Evolutionary conservation across 176 grass and related monocot species (phyloP).

Genomic region (Melocanna baccifera): DNA sequence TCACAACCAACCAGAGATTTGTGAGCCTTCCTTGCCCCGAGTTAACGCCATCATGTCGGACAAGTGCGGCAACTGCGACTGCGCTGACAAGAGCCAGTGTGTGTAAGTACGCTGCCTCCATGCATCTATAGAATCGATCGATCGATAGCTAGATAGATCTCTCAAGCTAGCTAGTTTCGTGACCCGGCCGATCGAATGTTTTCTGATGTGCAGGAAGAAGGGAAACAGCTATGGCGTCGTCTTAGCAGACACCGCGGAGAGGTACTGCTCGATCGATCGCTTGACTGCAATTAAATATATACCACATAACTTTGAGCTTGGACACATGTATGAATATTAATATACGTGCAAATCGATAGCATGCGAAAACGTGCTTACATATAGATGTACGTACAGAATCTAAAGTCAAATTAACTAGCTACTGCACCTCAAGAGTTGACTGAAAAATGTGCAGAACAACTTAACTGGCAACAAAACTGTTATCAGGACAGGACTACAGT

Average conservation of each 20-base stretch:
- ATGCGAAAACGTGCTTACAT: not conserved
- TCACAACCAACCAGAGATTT: not conserved
- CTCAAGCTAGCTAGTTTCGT: not conserved
- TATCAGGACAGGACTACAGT: too few species aligned
- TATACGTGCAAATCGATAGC: not conserved
- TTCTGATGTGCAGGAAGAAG: constrained; percentile 62
- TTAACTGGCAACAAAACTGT: not conserved
- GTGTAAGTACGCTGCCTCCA: constrained; percentile 36
- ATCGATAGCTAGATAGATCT: not conserved
- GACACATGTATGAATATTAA: not conserved
- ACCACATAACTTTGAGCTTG: not conserved
- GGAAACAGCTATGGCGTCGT: constrained; percentile 52
- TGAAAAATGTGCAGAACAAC: not conserved
- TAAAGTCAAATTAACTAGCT: not conserved
- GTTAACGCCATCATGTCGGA: constrained; percentile 45
- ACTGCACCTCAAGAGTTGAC: not conserved
- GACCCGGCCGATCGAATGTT: not conserved
- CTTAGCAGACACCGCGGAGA: constrained; percentile 46
- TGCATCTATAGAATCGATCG: not conserved
- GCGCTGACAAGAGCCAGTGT: constrained; percentile 74
- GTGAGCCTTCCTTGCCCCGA: not conserved
- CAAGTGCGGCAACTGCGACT: constrained; percentile 94
- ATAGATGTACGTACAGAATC: not conserved
- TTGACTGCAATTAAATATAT: not conserved
- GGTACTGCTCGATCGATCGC: constrained; percentile 27